Evolutionary conservation across 306 rosid species (phyloP), one percentile per base, ranked within the genome.

Genomic region (Fragaria iinumae): DNA sequence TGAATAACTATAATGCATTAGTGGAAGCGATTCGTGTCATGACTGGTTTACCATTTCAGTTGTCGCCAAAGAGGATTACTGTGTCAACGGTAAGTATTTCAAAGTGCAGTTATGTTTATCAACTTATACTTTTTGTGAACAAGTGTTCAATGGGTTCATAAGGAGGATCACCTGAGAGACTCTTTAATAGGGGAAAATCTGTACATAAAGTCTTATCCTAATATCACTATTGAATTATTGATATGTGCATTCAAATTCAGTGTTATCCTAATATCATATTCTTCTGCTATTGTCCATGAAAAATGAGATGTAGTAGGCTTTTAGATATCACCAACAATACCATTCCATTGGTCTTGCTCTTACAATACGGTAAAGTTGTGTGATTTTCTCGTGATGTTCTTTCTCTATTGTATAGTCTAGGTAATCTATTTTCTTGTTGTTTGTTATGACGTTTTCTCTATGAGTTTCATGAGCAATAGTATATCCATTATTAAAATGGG

Each of bases 1-100:
- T 95, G 69, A 92, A 95, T 81, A 95, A 95, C 83, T 95, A 92
- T 56, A 70, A 91, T 64, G 86, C 97, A 52, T 77, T 95, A 25
- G 96, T 92, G 63, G 97, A 95, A 82, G 90, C 97, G 45, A 71
- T 95, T 76, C 93, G 80, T 45, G 87, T 79, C 86, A 92, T 95
- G 97, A 90, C 89, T 63, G 89, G 91, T 45, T 78, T 79, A 1
- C 98, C 98, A 44, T 95, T 95, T 86, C 94, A 78, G n/a, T 47
- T 95, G 85, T 92, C 98, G 10, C 83, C 80, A 14, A 95, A 87
- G 79, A 90, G 92, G 83, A 89, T 95, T 34, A 95, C 97, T 8
- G 71, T 95, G 65, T 95, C 98, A 38, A 92, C 98, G 83, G 97
- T 94, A 85, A 47, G 78, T 34, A 44, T 43, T 50, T 3, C 4